A percentile compares a stretch with the other conserved stretches of the same genome.
These are phyloP conservation scores for Didymella pinodella DNA, from an alignment of 2,329 filamentous ascomycete species.

Conservation along the genomic window DNA sequence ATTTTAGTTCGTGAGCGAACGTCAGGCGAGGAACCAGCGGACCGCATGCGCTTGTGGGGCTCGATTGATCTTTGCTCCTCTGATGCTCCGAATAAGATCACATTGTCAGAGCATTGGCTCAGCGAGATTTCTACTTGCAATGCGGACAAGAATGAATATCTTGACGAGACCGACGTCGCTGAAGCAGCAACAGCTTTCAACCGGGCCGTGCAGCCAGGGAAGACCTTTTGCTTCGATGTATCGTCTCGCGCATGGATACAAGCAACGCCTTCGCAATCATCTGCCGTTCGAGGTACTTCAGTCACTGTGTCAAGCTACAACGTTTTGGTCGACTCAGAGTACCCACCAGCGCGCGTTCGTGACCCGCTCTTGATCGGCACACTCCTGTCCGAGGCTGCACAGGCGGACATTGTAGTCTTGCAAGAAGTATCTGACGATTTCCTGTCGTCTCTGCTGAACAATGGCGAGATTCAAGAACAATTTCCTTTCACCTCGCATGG, in stretches of 20 bases:
- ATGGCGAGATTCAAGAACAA: constrained; percentile 55
- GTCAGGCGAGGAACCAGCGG: constrained; percentile 38
- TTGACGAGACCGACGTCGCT: not conserved
- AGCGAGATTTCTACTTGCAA: not conserved
- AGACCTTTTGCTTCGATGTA: constrained; percentile 44
- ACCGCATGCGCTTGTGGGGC: constrained; percentile 66
- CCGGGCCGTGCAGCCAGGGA: constrained; percentile 32
- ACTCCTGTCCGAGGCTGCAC: constrained; percentile 44
- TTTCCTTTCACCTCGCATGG: constrained; percentile 68
- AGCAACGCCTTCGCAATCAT: not conserved
- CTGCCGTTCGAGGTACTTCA: constrained; percentile 11
- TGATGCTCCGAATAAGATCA: not conserved
- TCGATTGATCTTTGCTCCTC: constrained; percentile 50
- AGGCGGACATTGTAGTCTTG: constrained; percentile 56
- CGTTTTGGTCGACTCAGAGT: constrained; percentile 52
- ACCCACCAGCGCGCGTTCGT: constrained; percentile 48
- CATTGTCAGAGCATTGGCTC: constrained; percentile 29
- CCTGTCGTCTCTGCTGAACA: constrained; percentile 62
- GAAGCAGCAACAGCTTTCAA: constrained; percentile 7
- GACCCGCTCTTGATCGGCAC: constrained; percentile 49
- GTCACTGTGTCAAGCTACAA: constrained; percentile 56
- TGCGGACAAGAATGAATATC: constrained; percentile 9
- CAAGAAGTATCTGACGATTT: constrained; percentile 73
- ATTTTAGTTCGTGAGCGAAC: constrained; percentile 62
- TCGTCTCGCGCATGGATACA: constrained; percentile 35